These are phyloP conservation scores for Taphrina sp. DNA, from an alignment of 1,139 yeast species.

Conservation along the genomic window DNA sequence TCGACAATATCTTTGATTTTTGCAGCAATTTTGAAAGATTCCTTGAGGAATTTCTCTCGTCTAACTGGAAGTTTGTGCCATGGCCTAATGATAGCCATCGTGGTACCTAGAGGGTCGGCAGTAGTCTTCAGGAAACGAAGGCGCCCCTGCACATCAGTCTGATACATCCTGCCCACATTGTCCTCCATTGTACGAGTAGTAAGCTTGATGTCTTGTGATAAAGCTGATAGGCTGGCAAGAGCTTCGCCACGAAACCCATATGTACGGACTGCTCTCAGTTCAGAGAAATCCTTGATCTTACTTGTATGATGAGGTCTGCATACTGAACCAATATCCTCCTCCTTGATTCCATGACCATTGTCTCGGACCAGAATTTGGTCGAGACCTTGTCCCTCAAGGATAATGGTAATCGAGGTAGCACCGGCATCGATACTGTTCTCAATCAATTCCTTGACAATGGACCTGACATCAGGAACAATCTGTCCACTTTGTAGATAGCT, in stretches of 20 bases:
- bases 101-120: slow-evolving; percentile 45
- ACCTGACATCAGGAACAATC: slow-evolving; percentile 42
- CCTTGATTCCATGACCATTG: slow-evolving; percentile 61
- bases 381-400: slow-evolving; percentile 55
- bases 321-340: slow-evolving; percentile 51
- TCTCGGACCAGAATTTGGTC: slow-evolving; percentile 56
- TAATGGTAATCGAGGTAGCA: slow-evolving; percentile 52
- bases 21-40: slow-evolving; percentile 41
- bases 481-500: slow-evolving; percentile 37
- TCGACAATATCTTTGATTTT: slow-evolving; percentile 42
- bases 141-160: slow-evolving; percentile 43
- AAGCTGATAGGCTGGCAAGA: slow-evolving; percentile 51
- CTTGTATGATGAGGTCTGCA: slow-evolving; percentile 61
- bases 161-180: slow-evolving; percentile 46
- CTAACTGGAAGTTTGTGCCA: slow-evolving; percentile 47
- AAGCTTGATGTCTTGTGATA: slow-evolving; percentile 42
- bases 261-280: slow-evolving; percentile 49
- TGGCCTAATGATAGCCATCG: slow-evolving; percentile 44
- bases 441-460: slow-evolving; percentile 59
- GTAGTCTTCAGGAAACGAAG: slow-evolving; percentile 38
- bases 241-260: slow-evolving; percentile 72
- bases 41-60: slow-evolving; percentile 41
- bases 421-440: slow-evolving; percentile 68
- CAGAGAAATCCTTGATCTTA: slow-evolving; percentile 51
- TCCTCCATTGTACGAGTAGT: slow-evolving; percentile 44